Base-by-base conservation (phyloP, 1,139 yeast genomes). In the Diutina ranongensis region DNA sequence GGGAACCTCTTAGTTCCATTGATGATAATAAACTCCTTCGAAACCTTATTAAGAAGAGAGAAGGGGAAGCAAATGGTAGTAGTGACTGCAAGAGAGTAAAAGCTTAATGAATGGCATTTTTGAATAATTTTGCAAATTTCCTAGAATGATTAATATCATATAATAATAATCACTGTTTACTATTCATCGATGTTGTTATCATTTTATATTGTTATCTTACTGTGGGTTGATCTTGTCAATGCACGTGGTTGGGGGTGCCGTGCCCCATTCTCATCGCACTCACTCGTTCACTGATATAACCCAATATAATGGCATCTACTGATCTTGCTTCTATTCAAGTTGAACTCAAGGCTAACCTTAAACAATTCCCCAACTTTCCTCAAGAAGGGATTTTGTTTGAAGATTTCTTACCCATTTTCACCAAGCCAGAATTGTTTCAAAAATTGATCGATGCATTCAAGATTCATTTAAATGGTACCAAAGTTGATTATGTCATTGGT, bases 291-390 rank as follows among this genome's bases (percentile, higher is more conserved):
- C 18, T 13, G 18, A 33, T 33, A 20, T 33, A n/a, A n/a, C n/a
- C n/a, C 5, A 7, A 10, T 15, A 12, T 15, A 12, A 34, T 34
- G 36, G 15, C 36, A 5, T 21, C 18, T 4, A 18, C 42, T 31
- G 47, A 46, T 25, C 51, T 52, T 35, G 46, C 31, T 25, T 46
- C 45, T 44, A 46, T 52, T 40, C 82, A 87, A 42, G 61, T 58
- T 35, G 88, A 82, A 55, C 70, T 83, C 54, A 81, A 74, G 58
- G 71, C 74, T 18, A 77, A 83, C 53, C 68, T 83, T 49, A 81
- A 74, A 55, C 95, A 86, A 63, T 89, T 83, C 72, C 95, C 89
- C 52, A 87, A 92, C 68, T 92, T 92, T 71, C 98, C 98, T 40
- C 62, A 77, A 50, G 83, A 84, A 67, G 98, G 98, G n/a, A 78